These are phyloP conservation scores for Turritis glabra DNA, from an alignment of 345 rosid species.

Conservation along the genomic window DNA sequence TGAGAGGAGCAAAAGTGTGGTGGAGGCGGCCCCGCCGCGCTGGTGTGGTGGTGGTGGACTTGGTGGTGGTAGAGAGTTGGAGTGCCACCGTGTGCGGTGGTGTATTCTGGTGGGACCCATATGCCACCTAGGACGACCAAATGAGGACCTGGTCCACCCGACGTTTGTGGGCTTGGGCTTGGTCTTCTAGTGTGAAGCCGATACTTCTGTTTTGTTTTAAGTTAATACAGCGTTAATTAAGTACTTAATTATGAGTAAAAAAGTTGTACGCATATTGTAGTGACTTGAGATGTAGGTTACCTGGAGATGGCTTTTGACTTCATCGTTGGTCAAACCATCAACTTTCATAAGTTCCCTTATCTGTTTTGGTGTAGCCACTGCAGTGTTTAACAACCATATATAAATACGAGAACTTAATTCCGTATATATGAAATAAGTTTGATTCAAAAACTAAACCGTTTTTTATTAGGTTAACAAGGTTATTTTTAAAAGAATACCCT, in stretches of 20 bases:
- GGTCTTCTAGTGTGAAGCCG: slow-evolving; percentile 97
- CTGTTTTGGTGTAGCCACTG: slow-evolving; percentile 99
- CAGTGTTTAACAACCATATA: slow-evolving; percentile 1
- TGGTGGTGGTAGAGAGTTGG: slow-evolving; percentile 55
- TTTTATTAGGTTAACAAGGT: not conserved
- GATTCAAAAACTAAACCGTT: not conserved
- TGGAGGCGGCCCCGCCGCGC: slow-evolving; percentile 44
- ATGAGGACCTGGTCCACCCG: slow-evolving; percentile 62
- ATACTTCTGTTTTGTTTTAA: slow-evolving; percentile 64
- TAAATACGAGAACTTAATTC: not conserved
- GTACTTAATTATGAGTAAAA: not conserved
- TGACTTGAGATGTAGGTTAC: slow-evolving; percentile 46
- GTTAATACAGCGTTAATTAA: not conserved
- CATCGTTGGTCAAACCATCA: slow-evolving; percentile 99
- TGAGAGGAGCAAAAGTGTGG: slow-evolving; percentile 81
- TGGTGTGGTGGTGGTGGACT: slow-evolving; percentile 50
- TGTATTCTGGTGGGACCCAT: slow-evolving; percentile 95
- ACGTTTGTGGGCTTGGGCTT: slow-evolving; percentile 82
- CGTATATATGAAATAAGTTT: not conserved
- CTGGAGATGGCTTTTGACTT: slow-evolving; percentile 99
- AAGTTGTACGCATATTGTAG: slow-evolving; percentile 15
- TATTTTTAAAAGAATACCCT: too few relatives aligned
- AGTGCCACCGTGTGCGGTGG: slow-evolving; percentile 60
- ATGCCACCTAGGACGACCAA: slow-evolving; percentile 87
- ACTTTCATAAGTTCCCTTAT: slow-evolving; percentile 99